Evolutionary conservation across 441 rosid species (phyloP).

Genomic region (Eutrema salsugineum): DNA sequence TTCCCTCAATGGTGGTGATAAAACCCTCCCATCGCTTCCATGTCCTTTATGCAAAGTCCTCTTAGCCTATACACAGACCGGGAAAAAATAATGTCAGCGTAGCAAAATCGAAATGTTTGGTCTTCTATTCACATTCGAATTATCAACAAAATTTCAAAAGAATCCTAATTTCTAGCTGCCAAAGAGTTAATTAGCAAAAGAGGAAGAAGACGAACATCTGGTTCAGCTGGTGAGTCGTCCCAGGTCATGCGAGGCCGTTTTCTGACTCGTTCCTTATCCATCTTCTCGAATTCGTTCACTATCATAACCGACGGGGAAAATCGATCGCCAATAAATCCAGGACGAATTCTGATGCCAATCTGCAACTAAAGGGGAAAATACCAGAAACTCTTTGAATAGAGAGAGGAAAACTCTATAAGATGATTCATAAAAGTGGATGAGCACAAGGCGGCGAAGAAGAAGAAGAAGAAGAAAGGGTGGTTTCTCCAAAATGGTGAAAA

Average conservation of each 20-base stretch:
- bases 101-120: background rate
- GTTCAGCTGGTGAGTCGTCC: slow-evolving; percentile 68
- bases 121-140: slow-evolving; percentile 1
- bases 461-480: background rate
- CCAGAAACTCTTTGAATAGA: slow-evolving; percentile 4
- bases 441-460: background rate
- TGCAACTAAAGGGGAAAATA: slow-evolving; percentile 23
- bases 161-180: slow-evolving; percentile 2
- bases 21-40: slow-evolving; percentile 32
- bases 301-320: slow-evolving; percentile 18
- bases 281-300: slow-evolving; percentile 28
- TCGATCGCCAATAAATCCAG: slow-evolving; percentile 8
- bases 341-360: slow-evolving; percentile 9
- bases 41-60: slow-evolving; percentile 29
- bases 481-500: background rate
- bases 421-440: background rate
- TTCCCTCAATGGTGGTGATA: slow-evolving; percentile 65
- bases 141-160: background rate
- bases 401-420: background rate
- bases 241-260: slow-evolving; percentile 79
- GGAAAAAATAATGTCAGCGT: background rate
- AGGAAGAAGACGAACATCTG: slow-evolving; percentile 42
- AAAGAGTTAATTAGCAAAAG: background rate
- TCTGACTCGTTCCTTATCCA: slow-evolving; percentile 60
- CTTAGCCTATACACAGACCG: slow-evolving; percentile 37